Conservation (phyloP, 2,329 filamentous ascomycete species). For the Coniochaeta sp. region DNA sequence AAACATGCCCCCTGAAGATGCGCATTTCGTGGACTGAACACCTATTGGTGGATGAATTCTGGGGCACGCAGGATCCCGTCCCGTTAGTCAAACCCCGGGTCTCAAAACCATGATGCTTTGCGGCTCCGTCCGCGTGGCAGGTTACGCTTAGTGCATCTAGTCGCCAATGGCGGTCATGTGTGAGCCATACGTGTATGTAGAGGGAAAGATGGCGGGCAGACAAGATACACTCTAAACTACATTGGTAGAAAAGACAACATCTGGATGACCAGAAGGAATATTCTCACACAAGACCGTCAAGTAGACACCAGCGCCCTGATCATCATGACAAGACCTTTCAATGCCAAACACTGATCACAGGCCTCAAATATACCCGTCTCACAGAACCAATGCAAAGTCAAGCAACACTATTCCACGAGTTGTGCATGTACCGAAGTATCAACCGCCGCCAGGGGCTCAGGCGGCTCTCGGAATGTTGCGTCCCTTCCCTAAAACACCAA, state of each 20-base stretch:
- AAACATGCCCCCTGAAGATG: background rate
- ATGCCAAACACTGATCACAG: too few relatives aligned
- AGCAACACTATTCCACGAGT: background rate
- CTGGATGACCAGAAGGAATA: too few relatives aligned
- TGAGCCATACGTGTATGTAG: too few relatives aligned
- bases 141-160: background rate
- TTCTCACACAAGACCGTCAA: too few relatives aligned
- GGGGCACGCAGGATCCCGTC: background rate
- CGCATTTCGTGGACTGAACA: background rate
- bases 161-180: background rate
- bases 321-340: too few relatives aligned
- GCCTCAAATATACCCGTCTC: too few relatives aligned
- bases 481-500: background rate
- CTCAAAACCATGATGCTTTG: background rate
- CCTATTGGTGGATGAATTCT: background rate
- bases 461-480: background rate
- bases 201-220: too few relatives aligned
- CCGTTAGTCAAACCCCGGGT: background rate
- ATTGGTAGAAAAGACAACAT: too few relatives aligned
- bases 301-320: too few relatives aligned
- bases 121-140: background rate
- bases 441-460: background rate
- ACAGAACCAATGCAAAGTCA: background rate
- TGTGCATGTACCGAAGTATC: background rate
- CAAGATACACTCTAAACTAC: too few relatives aligned